Conservation (phyloP, 495 filamentous ascomycete species). For the Talaromyces trachyspermus region DNA sequence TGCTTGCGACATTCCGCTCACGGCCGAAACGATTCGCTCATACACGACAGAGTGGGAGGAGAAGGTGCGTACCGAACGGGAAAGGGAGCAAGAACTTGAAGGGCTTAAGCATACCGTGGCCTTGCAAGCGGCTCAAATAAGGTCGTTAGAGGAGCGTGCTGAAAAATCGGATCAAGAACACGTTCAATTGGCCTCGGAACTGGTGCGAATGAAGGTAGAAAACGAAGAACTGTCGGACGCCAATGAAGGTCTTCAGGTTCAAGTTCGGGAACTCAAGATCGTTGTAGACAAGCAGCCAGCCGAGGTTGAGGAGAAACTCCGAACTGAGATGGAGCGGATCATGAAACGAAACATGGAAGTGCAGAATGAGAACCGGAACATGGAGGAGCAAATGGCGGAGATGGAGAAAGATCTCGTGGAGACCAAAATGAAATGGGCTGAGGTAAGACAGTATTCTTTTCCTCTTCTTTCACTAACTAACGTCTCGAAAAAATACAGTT, state of each 20-base stretch:
- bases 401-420: slow-evolving; percentile 92
- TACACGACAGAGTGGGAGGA: slow-evolving; percentile 93
- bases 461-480: not conserved
- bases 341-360: slow-evolving; percentile 91
- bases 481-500: slow-evolving; percentile 15
- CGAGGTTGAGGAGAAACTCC: slow-evolving; percentile 77
- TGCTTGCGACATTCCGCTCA: slow-evolving; percentile 83
- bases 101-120: slow-evolving; percentile 55
- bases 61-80: slow-evolving; percentile 65
- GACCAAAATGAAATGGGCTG: slow-evolving; percentile 90
- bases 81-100: slow-evolving; percentile 79
- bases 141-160: slow-evolving; percentile 75
- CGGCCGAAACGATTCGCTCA: slow-evolving; percentile 63
- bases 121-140: slow-evolving; percentile 61
- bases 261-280: slow-evolving; percentile 72
- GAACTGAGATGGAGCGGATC: slow-evolving; percentile 81
- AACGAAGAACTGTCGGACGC: slow-evolving; percentile 83
- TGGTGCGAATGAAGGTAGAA: slow-evolving; percentile 86
- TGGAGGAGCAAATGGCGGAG: slow-evolving; percentile 87
- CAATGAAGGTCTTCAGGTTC: slow-evolving; percentile 76
- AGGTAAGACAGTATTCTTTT: slow-evolving; percentile 54
- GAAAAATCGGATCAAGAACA: slow-evolving; percentile 91
- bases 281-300: slow-evolving; percentile 84
- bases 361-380: slow-evolving; percentile 80
- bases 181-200: slow-evolving; percentile 80